Conservation (phyloP, 2,329 filamentous ascomycete genomes). For the Beauveria bassiana region DNA sequence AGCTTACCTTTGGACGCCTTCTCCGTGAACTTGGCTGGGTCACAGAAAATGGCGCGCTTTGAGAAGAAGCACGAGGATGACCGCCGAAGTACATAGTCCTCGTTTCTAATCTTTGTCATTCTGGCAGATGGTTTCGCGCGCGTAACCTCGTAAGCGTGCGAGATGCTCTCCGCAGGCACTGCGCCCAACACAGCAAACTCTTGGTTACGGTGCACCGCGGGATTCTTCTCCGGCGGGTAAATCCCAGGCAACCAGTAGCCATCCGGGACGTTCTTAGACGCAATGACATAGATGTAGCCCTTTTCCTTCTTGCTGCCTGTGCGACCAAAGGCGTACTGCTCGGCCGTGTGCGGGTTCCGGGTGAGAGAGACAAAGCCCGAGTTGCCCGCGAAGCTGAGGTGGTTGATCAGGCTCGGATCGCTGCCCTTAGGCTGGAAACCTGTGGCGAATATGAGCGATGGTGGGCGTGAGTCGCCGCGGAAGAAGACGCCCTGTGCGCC, state of each 20-base stretch:
- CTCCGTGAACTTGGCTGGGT: not conserved
- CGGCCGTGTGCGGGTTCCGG: not conserved
- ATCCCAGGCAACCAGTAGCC: conserved; percentile 13
- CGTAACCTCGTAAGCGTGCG: not conserved
- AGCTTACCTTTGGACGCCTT: not conserved
- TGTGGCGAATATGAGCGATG: not conserved
- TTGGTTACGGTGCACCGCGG: not conserved
- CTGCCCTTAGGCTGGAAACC: conserved; percentile 8
- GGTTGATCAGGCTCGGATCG: conserved; percentile 1
- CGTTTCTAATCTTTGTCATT: not conserved
- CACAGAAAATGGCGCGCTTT: not conserved
- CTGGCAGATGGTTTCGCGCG: not conserved
- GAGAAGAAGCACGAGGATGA: not conserved
- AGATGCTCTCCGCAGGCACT: not conserved
- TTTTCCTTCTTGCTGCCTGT: not conserved
- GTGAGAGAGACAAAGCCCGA: conserved; percentile 9
- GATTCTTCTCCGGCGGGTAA: not conserved
- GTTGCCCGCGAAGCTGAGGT: conserved; percentile 4
- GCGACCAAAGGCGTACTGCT: conserved; percentile 8
- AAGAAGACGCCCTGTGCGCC: conserved; percentile 9
- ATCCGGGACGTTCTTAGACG: not conserved
- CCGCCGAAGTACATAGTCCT: not conserved
- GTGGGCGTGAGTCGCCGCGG: conserved; percentile 12
- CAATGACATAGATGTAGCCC: conserved; percentile 11
- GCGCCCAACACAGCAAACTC: not conserved